A percentile compares a stretch with the other conserved stretches of the same genome.
Evolutionary conservation across 352 stramenopile genomes (phyloP).

Genomic region (Phytophthora capsici): DNA sequence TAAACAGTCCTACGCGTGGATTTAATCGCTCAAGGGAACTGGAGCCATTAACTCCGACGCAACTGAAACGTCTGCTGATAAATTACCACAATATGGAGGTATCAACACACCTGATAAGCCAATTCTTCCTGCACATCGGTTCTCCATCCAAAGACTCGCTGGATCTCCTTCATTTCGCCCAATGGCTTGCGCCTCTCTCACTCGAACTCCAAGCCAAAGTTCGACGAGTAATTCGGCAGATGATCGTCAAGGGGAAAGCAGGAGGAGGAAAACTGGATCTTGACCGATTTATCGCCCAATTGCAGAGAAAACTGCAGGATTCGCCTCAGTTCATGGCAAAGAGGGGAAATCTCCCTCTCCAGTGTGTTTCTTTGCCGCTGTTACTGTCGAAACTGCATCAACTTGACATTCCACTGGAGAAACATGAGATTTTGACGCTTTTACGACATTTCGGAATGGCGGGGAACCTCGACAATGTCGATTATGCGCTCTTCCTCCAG

Average conservation of each 20-base stretch:
- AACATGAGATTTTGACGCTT: constrained; percentile 40
- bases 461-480: constrained; percentile 38
- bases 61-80: constrained; percentile 47
- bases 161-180: constrained; percentile 47
- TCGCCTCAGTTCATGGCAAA: constrained; percentile 23
- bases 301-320: constrained; percentile 41
- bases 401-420: constrained; percentile 51
- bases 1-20: not conserved
- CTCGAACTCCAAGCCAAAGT: constrained; percentile 43
- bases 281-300: constrained; percentile 52
- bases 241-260: constrained; percentile 53
- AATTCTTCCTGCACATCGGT: constrained; percentile 65
- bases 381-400: constrained; percentile 53
- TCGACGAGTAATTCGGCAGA: constrained; percentile 40
- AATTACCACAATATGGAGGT: constrained; percentile 37
- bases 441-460: constrained; percentile 67
- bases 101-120: constrained; percentile 50
- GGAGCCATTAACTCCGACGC: constrained; percentile 45
- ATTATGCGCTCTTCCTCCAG: constrained; percentile 50
- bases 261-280: constrained; percentile 55
- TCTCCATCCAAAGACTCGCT: constrained; percentile 51
- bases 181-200: constrained; percentile 49
- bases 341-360: not conserved
- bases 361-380: constrained; percentile 33
- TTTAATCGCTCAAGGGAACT: not conserved